These are phyloP conservation scores for Dothidotthia symphoricarpi DNA, from an alignment of 2,329 filamentous ascomycete species.

Conservation along the genomic window DNA sequence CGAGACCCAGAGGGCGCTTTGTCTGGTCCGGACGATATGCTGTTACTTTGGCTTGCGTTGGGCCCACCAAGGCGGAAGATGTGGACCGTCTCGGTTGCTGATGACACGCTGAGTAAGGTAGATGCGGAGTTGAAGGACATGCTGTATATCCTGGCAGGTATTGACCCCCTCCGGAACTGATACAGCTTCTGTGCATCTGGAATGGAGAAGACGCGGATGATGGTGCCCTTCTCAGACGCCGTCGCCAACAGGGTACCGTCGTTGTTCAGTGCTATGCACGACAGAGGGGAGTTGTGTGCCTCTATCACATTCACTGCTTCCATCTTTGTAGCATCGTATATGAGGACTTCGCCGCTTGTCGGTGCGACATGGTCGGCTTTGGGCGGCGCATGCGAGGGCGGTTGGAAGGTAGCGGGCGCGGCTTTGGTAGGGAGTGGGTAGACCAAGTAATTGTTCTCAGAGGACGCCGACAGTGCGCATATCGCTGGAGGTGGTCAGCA, in stretches of 20 bases:
- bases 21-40: conserved; percentile 28
- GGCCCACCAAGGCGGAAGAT: conserved; percentile 72
- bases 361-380: conserved; percentile 71
- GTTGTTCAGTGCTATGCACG: conserved; percentile 85
- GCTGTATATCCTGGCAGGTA: conserved; percentile 93
- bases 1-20: conserved; percentile 27
- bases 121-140: conserved; percentile 98
- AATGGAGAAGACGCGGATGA: conserved; percentile 92
- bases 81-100: conserved; percentile 92
- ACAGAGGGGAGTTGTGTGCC: conserved; percentile 87
- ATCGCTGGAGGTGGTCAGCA: conserved; percentile 59
- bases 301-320: conserved; percentile 95
- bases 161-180: conserved; percentile 92
- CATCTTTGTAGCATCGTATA: conserved; percentile 85
- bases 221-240: conserved; percentile 94
- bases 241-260: conserved; percentile 91
- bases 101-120: conserved; percentile 90
- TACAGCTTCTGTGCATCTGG: conserved; percentile 90
- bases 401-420: conserved; percentile 51
- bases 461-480: conserved; percentile 88
- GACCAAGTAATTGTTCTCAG: conserved; percentile 92
- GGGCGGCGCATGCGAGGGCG: conserved; percentile 81
- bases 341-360: conserved; percentile 85
- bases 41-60: conserved; percentile 36
- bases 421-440: conserved; percentile 78